phyloP scores from a whole-genome alignment of 495 filamentous ascomycete genomes.

The Oleoguttula mirabilis region DNA sequence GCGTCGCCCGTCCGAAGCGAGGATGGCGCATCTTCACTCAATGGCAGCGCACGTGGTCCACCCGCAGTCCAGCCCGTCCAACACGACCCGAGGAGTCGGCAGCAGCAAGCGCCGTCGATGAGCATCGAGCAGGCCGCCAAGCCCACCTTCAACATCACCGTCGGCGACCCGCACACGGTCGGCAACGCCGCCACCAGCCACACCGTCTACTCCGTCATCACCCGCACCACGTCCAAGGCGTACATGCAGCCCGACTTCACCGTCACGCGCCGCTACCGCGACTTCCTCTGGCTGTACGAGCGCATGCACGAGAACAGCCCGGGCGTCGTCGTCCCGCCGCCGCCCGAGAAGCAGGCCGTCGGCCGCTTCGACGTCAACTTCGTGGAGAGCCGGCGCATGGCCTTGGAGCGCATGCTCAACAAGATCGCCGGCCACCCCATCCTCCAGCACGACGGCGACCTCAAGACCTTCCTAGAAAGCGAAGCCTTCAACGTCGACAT shows the following conservation, averaged over 20 bases:
- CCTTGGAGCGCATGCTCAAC: slow-evolving; percentile 92
- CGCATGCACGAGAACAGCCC: slow-evolving; percentile 88
- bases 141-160: slow-evolving; percentile 79
- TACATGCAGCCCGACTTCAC: slow-evolving; percentile 83
- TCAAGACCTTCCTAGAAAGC: slow-evolving; percentile 94
- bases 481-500: slow-evolving; percentile 91
- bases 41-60: slow-evolving; percentile 48
- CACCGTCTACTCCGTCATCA: slow-evolving; percentile 91
- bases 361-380: slow-evolving; percentile 95
- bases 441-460: slow-evolving; percentile 81
- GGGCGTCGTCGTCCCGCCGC: slow-evolving; percentile 87
- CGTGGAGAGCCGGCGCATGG: slow-evolving; percentile 79
- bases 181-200: slow-evolving; percentile 93
- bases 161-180: slow-evolving; percentile 95
- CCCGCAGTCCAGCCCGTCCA: slow-evolving; percentile 55
- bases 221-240: slow-evolving; percentile 92
- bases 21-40: slow-evolving; percentile 47
- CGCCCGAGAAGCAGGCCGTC: slow-evolving; percentile 95
- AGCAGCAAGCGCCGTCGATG: slow-evolving; percentile 61
- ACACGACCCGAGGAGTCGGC: slow-evolving; percentile 37
- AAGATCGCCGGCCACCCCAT: slow-evolving; percentile 83
- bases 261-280: slow-evolving; percentile 84
- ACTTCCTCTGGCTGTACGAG: slow-evolving; percentile 96
- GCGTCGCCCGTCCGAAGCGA: slow-evolving; percentile 49
- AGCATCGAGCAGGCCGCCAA: slow-evolving; percentile 82